Conservation (phyloP, 2,329 filamentous ascomycete genomes). For the Cadophora gregata region DNA sequence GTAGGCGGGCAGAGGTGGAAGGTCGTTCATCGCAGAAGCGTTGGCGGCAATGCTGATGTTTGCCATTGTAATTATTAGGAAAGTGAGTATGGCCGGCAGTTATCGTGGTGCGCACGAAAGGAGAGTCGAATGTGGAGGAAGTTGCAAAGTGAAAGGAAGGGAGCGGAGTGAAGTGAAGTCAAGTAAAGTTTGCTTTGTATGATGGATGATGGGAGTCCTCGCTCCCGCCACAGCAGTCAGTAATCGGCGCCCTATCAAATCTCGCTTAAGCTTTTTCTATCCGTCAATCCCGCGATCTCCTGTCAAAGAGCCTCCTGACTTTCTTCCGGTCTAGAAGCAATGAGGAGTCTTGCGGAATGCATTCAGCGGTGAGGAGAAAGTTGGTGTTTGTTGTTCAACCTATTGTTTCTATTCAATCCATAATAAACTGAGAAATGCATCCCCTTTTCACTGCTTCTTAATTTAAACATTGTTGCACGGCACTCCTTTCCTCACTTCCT, state of each 20-base stretch:
- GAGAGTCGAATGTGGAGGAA: constrained; percentile 31
- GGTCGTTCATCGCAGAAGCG: constrained; percentile 55
- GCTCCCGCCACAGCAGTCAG: constrained; percentile 23
- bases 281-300: constrained; percentile 31
- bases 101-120: constrained; percentile 45
- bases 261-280: constrained; percentile 38
- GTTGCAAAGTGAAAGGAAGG: constrained; percentile 6
- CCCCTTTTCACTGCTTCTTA: not conserved
- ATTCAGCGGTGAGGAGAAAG: not conserved
- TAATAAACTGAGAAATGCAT: not conserved
- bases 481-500: constrained; percentile 8
- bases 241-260: constrained; percentile 31
- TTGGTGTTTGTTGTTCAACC: not conserved
- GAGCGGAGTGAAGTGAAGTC: not conserved
- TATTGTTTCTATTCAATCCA: not conserved
- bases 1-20: constrained; percentile 89
- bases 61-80: constrained; percentile 45
- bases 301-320: constrained; percentile 16
- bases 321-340: not conserved
- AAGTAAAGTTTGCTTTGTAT: constrained; percentile 16
- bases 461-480: not conserved
- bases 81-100: constrained; percentile 39
- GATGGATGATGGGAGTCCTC: constrained; percentile 2
- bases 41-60: constrained; percentile 51
- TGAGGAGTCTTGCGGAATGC: not conserved